Base-by-base conservation (phyloP, 192 early-diverging fungal genomes). In the Gryganskiella cystojenkinii region DNA sequence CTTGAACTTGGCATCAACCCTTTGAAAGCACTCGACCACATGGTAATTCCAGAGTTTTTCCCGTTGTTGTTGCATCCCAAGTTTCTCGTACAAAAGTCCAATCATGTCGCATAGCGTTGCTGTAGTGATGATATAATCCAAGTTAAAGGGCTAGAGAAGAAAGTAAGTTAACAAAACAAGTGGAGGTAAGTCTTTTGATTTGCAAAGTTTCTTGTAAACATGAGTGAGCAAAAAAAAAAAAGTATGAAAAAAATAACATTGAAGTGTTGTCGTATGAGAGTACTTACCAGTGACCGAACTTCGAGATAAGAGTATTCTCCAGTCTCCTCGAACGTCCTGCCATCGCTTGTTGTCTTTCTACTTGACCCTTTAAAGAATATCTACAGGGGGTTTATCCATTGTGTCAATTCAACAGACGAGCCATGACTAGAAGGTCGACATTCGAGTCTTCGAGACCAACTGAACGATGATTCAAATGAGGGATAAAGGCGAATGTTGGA, bases 51-150 rank as follows among this genome's bases (percentile, higher is more conserved):
- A 76, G 6, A 47, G 4, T 0, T 67, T 42, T 11, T 76, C 58
- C 25, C 62, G 22, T 0, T 57, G 42, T 7, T 30, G 44, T 15
- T 44, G 43, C 0, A 33, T 0, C 1, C 20, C 11, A 0, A 76
- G 20, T n/a, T 63, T 67, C 14, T 76, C 72, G 34, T 76, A 63
- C 0, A 56, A 58, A 24, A 56, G 45, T 30, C 4, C 9, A 19
- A 76, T 57, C 53, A 63, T 62, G 13, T 67, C 72, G 27, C 64
- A 67, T 11, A 76, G 65, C 0, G 72, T 62, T n/a, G 72, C 31
- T 35, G 54, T 42, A 7, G 72, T 76, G 20, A 76, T 51, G 0
- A 57, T 30, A 56, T 63, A 76, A 27, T 76, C 72, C 15, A 67
- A n/a, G 10, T 56, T 57, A 35, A 76, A 76, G 0, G 72, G 72